Conservation (phyloP, 106 monocot species). For the Allium cepa region DNA sequence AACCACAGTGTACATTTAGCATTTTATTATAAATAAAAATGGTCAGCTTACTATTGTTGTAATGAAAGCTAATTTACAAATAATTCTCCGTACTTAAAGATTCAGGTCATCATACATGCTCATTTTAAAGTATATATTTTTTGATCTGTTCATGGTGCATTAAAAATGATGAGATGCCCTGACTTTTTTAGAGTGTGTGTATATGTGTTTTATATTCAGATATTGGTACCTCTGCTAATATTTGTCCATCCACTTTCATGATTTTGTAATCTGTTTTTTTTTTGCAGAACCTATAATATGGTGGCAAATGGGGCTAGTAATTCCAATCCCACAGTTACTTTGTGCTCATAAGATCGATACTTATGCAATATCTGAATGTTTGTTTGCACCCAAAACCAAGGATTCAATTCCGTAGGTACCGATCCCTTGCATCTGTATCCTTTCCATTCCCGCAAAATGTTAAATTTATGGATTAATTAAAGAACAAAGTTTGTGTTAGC, state of each 20-base stretch:
- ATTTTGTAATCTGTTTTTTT: constrained; percentile 21
- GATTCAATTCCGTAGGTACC: neutral
- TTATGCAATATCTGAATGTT: constrained; percentile 2
- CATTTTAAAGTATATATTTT: no score
- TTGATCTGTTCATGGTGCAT: no score
- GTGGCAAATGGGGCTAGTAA: neutral
- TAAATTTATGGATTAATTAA: neutral
- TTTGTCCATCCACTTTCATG: constrained; percentile 13
- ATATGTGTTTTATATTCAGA: no score
- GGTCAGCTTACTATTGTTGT: no score
- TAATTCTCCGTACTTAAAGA: no score
- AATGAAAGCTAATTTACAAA: no score
- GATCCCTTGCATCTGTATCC: constrained; percentile 1
- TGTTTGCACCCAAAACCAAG: constrained; percentile 27
- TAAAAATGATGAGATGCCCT: no score
- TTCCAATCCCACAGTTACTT: neutral
- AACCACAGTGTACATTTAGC: no score
- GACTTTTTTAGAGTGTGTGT: no score
- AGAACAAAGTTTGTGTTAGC: no score
- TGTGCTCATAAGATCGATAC: neutral
- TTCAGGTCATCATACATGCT: no score
- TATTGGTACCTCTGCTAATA: constrained; percentile 13
- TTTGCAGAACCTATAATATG: constrained; percentile 7
- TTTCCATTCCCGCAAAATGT: neutral
- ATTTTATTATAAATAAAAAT: neutral